Evolutionary conservation across 805 yeast genomes (phyloP).

Genomic region (Barnettozyma sucrosica): DNA sequence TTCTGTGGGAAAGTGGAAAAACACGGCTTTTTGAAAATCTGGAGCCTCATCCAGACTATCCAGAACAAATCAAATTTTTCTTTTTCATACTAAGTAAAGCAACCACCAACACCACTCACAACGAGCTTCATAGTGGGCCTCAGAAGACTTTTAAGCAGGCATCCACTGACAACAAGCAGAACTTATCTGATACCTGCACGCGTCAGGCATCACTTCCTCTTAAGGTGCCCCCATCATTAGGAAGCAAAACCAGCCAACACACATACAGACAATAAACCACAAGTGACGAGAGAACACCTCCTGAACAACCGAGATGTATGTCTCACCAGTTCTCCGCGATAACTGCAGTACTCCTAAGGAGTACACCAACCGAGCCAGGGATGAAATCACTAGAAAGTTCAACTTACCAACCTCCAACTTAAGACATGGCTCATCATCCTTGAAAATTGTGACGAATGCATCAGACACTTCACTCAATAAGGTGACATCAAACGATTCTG

Average conservation of each 20-base stretch:
- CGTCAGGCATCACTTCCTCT: background rate
- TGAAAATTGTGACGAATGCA: slow-evolving; percentile 23
- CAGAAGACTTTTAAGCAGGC: background rate
- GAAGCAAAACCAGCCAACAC: background rate
- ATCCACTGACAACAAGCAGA: background rate
- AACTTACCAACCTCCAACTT: slow-evolving; percentile 17
- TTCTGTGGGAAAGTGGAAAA: background rate
- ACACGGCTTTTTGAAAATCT: background rate
- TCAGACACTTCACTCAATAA: slow-evolving; percentile 22
- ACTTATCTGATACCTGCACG: background rate
- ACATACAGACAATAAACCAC: background rate
- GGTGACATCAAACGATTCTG: slow-evolving; percentile 19
- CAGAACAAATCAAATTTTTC: background rate
- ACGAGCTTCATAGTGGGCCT: background rate
- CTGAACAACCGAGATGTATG: slow-evolving; percentile 17
- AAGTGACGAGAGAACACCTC: background rate
- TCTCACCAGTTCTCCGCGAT: slow-evolving; percentile 18
- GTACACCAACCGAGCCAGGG: slow-evolving; percentile 27
- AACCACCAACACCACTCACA: background rate
- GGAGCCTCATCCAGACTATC: background rate
- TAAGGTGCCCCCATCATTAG: background rate
- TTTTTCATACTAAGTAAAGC: background rate
- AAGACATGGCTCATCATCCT: slow-evolving; percentile 27
- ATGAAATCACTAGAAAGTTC: slow-evolving; percentile 24
- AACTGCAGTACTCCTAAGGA: slow-evolving; percentile 25